Conservation (phyloP, 2,329 filamentous ascomycete species). For the Ophiostoma perfectum region DNA sequence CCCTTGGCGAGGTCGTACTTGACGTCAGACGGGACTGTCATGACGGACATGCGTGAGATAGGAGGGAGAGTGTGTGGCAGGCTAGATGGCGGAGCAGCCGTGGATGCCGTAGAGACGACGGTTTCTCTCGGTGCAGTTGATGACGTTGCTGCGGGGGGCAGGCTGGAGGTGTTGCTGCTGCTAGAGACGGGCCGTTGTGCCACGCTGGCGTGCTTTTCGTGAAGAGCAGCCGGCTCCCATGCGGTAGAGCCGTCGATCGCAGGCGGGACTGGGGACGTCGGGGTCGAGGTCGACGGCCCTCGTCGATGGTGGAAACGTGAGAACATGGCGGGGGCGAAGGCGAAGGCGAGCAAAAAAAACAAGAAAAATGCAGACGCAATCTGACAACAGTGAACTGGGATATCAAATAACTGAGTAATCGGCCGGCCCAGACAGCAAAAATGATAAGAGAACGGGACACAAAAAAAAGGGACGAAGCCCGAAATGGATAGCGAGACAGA, state of each 20-base stretch:
- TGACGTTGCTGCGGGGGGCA: neutral
- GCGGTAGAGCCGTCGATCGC: conserved; percentile 39
- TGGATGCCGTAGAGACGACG: neutral
- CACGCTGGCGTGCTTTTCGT: conserved; percentile 33
- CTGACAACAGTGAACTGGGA: neutral
- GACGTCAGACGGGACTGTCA: conserved; percentile 45
- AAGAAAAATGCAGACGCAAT: neutral
- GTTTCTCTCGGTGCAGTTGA: neutral
- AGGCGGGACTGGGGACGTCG: conserved; percentile 44
- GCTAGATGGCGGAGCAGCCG: conserved; percentile 21
- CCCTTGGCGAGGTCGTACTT: conserved; percentile 20
- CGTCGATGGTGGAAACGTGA: conserved; percentile 56
- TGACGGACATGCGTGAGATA: conserved; percentile 40
- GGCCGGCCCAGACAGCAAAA: conserved; percentile 3
- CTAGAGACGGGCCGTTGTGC: conserved; percentile 19
- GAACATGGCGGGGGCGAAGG: conserved; percentile 26
- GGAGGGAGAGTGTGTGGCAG: conserved; percentile 48
- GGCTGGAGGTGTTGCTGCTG: conserved; percentile 16
- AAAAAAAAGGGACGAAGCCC: conserved; percentile 11
- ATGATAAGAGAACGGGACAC: conserved; percentile 7
- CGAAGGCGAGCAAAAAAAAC: neutral
- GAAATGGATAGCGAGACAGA: conserved; percentile 8
- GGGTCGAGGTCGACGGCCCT: conserved; percentile 50
- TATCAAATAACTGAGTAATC: neutral
- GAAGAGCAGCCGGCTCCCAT: conserved; percentile 38